Evolutionary conservation across 805 yeast species (phyloP).

Genomic region (Scheffersomyces coipomensis): DNA sequence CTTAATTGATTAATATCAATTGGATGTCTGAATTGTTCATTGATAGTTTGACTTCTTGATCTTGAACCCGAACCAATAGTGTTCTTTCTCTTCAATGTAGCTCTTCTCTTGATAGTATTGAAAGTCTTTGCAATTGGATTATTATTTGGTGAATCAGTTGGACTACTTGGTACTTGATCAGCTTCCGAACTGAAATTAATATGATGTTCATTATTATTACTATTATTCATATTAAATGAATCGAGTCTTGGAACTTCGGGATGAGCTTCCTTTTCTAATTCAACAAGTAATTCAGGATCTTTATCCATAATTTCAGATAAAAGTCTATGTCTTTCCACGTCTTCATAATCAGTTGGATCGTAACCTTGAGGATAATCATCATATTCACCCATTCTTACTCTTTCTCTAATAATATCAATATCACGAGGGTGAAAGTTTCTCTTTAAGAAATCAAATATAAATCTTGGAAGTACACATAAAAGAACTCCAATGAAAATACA

Average conservation of each 20-base stretch:
- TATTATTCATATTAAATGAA: background rate
- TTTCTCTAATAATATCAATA: slow-evolving; percentile 69
- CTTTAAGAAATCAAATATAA: slow-evolving; percentile 47
- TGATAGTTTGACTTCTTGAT: slow-evolving; percentile 16
- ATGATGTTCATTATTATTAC: slow-evolving; percentile 5
- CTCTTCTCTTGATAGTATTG: slow-evolving; percentile 31
- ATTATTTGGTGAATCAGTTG: too few relatives aligned
- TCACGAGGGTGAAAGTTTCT: slow-evolving; percentile 61
- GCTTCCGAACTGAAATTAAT: slow-evolving; percentile 4
- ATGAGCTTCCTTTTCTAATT: slow-evolving; percentile 28
- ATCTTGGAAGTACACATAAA: slow-evolving; percentile 60
- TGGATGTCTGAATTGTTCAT: slow-evolving; percentile 30
- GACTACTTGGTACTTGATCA: too few relatives aligned
- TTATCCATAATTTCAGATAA: slow-evolving; percentile 29
- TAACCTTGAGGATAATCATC: slow-evolving; percentile 47
- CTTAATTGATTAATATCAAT: slow-evolving; percentile 33
- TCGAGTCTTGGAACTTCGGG: slow-evolving; percentile 7
- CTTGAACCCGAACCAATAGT: slow-evolving; percentile 8
- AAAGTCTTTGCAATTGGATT: slow-evolving; percentile 26
- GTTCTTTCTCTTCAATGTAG: slow-evolving; percentile 23
- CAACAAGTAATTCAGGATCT: slow-evolving; percentile 33
- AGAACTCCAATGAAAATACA: slow-evolving; percentile 54
- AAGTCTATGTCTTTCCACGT: slow-evolving; percentile 37
- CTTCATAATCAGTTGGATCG: slow-evolving; percentile 52
- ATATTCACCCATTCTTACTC: slow-evolving; percentile 52